Evolutionary conservation across 345 rosid species (phyloP).

Genomic region (Citrus australasica): DNA sequence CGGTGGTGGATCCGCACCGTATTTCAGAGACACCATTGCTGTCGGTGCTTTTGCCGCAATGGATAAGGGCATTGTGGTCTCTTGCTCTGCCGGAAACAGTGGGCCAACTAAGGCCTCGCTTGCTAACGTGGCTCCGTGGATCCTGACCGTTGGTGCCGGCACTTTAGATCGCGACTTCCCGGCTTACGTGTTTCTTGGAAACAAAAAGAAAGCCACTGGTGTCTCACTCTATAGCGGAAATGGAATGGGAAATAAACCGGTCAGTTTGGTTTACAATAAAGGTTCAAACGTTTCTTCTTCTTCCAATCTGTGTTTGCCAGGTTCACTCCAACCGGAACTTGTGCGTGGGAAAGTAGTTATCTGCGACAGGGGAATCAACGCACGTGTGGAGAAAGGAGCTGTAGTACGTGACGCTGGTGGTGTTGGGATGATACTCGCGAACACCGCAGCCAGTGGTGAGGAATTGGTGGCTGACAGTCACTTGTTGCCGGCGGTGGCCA

Average conservation of each 20-base stretch:
- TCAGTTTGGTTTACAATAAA: constrained; percentile 51
- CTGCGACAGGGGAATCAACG: constrained; percentile 74
- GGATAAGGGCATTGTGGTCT: constrained; percentile 80
- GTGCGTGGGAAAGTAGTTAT: constrained; percentile 76
- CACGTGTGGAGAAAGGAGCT: constrained; percentile 78
- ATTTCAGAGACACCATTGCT: constrained; percentile 61
- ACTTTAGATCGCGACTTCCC: constrained; percentile 85
- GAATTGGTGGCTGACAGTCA: constrained; percentile 86
- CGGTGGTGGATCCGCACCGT: constrained; percentile 70
- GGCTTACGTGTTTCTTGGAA: constrained; percentile 61
- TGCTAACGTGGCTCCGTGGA: constrained; percentile 93
- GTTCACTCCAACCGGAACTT: constrained; percentile 51
- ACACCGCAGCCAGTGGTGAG: constrained; percentile 59
- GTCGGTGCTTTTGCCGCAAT: constrained; percentile 68
- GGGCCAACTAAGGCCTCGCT: constrained; percentile 59
- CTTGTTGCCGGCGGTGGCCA: constrained; percentile 66
- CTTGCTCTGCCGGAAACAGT: constrained; percentile 80
- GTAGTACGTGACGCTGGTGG: constrained; percentile 84
- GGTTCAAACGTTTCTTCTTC: constrained; percentile 42
- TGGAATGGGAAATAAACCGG: constrained; percentile 52
- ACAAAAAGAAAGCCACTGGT: constrained; percentile 41
- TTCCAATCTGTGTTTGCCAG: constrained; percentile 62
- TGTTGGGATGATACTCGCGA: constrained; percentile 79
- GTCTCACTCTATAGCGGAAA: constrained; percentile 75
- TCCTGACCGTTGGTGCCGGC: constrained; percentile 90